Percentiles rank a stretch among this genome's conserved stretches.
phyloP scores from a whole-genome alignment of 345 rosid genomes.

The Brassica carinata region DNA sequence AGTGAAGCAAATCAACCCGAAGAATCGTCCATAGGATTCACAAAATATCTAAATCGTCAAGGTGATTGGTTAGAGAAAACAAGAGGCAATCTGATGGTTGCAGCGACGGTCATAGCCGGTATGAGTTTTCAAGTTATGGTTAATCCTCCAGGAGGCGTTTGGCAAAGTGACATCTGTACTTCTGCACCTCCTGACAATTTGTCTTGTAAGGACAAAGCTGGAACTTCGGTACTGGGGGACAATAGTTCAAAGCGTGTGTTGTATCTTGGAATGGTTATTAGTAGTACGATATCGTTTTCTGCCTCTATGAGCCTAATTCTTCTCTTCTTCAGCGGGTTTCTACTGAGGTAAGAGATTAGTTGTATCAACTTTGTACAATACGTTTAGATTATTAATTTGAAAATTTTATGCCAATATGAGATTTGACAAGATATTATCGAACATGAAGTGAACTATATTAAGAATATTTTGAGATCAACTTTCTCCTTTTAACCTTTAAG shows the following conservation, averaged over 20 bases:
- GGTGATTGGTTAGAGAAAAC: conserved; percentile 43
- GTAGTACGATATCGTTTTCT: conserved; percentile 38
- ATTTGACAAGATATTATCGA: too few relatives aligned
- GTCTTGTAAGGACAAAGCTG: conserved; percentile 2
- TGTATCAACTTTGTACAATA: too few relatives aligned
- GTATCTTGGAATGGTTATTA: conserved; percentile 30
- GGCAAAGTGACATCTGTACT: conserved; percentile 31
- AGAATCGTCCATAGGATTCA: conserved; percentile 25
- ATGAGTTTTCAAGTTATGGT: conserved; percentile 46
- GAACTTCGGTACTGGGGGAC: conserved; percentile 1
- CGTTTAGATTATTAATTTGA: too few relatives aligned
- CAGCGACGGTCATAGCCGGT: conserved; percentile 41
- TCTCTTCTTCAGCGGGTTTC: conserved; percentile 35
- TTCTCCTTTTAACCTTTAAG: too few relatives aligned
- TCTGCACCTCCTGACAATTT: neutral
- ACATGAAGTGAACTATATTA: too few relatives aligned
- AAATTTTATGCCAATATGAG: too few relatives aligned
- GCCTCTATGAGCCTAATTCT: conserved; percentile 40
- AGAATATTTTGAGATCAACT: too few relatives aligned
- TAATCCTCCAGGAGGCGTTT: conserved; percentile 42
- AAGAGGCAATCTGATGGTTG: conserved; percentile 40
- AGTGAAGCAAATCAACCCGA: conserved; percentile 9
- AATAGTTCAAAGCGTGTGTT: neutral
- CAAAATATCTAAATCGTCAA: conserved; percentile 29
- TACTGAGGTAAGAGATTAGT: conserved; percentile 22